phyloP scores from a whole-genome alignment of 371 early-diverging fungal species.

The Dichotomocladium elegans region DNA sequence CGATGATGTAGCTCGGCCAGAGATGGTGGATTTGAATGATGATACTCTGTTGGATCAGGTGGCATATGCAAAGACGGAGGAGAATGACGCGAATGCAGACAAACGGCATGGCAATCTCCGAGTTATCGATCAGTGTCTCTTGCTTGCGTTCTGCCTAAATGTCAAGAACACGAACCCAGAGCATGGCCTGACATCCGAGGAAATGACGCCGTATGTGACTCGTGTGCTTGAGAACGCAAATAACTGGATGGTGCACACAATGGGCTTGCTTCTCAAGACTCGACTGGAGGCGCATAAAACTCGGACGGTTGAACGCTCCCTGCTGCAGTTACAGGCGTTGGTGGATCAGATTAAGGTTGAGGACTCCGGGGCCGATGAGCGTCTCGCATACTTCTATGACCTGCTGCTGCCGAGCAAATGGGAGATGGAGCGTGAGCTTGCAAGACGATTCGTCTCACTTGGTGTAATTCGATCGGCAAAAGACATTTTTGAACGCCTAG shows the following conservation, averaged over 20 bases:
- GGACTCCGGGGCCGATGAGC: slow-evolving; percentile 75
- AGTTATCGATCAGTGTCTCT: slow-evolving; percentile 82
- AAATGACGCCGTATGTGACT: slow-evolving; percentile 90
- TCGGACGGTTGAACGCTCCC: slow-evolving; percentile 89
- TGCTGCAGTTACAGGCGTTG: slow-evolving; percentile 88
- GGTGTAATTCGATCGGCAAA: slow-evolving; percentile 88
- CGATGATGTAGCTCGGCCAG: slow-evolving; percentile 47
- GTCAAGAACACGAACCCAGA: slow-evolving; percentile 91
- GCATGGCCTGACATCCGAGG: slow-evolving; percentile 88
- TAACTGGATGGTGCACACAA: slow-evolving; percentile 96
- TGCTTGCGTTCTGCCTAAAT: slow-evolving; percentile 88
- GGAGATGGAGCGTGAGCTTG: slow-evolving; percentile 93
- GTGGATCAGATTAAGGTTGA: slow-evolving; percentile 86
- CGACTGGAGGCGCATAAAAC: slow-evolving; percentile 85
- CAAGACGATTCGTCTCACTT: slow-evolving; percentile 73
- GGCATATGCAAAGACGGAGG: slow-evolving; percentile 48
- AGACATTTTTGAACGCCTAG: slow-evolving; percentile 88
- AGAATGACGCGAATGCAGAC: slow-evolving; percentile 34
- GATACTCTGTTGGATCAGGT: slow-evolving; percentile 88
- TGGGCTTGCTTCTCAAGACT: slow-evolving; percentile 86
- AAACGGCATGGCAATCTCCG: slow-evolving; percentile 57
- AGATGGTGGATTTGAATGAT: slow-evolving; percentile 78
- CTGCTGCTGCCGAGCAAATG: slow-evolving; percentile 85
- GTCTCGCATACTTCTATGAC: slow-evolving; percentile 77
- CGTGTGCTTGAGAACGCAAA: slow-evolving; percentile 89